Conservation (phyloP, 805 yeast genomes). For the Starmerella bombicola region DNA sequence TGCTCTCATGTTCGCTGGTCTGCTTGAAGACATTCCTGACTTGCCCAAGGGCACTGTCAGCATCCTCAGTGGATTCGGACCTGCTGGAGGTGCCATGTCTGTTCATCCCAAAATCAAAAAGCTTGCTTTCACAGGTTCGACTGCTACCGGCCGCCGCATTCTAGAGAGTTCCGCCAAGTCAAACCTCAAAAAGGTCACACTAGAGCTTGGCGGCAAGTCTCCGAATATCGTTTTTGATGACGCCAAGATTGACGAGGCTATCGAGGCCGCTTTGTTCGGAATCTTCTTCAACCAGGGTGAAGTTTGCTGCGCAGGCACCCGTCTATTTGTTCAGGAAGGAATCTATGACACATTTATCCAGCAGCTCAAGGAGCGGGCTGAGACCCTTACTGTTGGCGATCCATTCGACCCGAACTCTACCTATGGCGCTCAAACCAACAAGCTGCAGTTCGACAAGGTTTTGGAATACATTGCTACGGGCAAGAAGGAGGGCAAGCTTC, state of each 20-base stretch:
- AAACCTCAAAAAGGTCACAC: conserved; percentile 72
- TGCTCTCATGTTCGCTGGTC: conserved; percentile 44
- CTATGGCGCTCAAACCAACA: conserved; percentile 87
- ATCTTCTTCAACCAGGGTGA: conserved; percentile 90
- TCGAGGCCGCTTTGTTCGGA: conserved; percentile 60
- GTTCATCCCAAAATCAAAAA: conserved; percentile 57
- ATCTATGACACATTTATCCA: conserved; percentile 62
- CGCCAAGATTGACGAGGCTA: conserved; percentile 66
- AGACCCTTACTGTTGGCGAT: conserved; percentile 50
- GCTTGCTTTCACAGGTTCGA: conserved; percentile 90
- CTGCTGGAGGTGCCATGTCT: conserved; percentile 54
- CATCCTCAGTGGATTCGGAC: conserved; percentile 58
- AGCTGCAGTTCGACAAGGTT: conserved; percentile 61
- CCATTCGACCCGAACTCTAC: conserved; percentile 62
- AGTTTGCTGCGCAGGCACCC: conserved; percentile 89
- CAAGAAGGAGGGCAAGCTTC: conserved; percentile 59
- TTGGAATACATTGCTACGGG: conserved; percentile 65
- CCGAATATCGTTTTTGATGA: conserved; percentile 82
- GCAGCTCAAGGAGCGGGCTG: conserved; percentile 42
- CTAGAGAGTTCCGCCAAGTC: conserved; percentile 55
- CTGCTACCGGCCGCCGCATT: conserved; percentile 72
- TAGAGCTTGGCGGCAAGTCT: conserved; percentile 93
- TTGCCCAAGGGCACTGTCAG: conserved; percentile 69
- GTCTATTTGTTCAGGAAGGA: conserved; percentile 75
- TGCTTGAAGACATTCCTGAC: conserved; percentile 48